A percentile compares a stretch with the other conserved stretches of the same genome.
Conservation (phyloP, 2,329 filamentous ascomycete species). For the Tympanopsis confertula region DNA sequence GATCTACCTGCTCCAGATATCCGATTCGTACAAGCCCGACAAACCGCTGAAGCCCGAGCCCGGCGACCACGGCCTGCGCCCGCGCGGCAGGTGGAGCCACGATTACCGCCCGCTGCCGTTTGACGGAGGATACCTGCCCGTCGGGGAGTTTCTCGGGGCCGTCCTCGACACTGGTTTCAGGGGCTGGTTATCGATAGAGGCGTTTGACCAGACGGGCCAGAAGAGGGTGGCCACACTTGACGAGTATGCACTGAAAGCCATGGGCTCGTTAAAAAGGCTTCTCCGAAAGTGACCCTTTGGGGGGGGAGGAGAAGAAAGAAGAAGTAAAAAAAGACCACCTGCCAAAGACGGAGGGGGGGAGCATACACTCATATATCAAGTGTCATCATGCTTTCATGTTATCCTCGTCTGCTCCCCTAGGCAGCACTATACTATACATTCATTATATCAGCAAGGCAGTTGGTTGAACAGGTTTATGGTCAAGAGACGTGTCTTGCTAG, state of each 20-base stretch:
- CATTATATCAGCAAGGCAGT: no score
- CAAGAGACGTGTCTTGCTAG: no score
- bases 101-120: slow-evolving; percentile 59
- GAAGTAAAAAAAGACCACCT: no score
- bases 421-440: no score
- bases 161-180: slow-evolving; percentile 58
- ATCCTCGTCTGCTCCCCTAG: no score
- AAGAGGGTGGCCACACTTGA: slow-evolving; percentile 31
- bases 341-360: no score
- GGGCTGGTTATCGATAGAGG: slow-evolving; percentile 58
- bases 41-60: slow-evolving; percentile 37
- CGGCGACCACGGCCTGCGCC: slow-evolving; percentile 39
- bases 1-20: slow-evolving; percentile 66
- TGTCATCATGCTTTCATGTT: no score
- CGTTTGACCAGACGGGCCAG: slow-evolving; percentile 50
- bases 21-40: slow-evolving; percentile 57
- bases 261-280: slow-evolving; percentile 29
- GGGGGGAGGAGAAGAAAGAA: no score
- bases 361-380: no score
- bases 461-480: no score
- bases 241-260: slow-evolving; percentile 36
- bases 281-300: slow-evolving; percentile 14
- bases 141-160: slow-evolving; percentile 50
- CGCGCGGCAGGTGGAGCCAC: slow-evolving; percentile 60
- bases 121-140: slow-evolving; percentile 59